Base-by-base conservation (phyloP, 2,329 filamentous ascomycete genomes). In the Fusarium sp. region DNA sequence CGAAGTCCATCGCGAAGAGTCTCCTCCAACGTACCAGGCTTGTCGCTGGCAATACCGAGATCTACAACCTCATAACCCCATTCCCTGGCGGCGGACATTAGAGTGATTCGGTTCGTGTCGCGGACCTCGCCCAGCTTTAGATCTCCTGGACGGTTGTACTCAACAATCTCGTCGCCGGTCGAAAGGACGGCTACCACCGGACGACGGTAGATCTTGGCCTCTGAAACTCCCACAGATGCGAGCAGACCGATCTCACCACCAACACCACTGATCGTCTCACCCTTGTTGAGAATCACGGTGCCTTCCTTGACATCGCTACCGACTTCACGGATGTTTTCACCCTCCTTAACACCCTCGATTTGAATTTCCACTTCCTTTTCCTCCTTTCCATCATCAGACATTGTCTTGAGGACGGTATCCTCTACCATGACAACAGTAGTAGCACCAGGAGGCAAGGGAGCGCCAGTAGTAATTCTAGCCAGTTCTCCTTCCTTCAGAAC, bases 401-500 rank as follows among this genome's bases (percentile, higher is more conserved):
- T 89, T 3, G 88, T 90, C 65, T 88, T 89, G 7, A 99, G 84
- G 1, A 90, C 82, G 0, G 96, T 99, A 76, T 98, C 96, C 81
- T 99, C 96, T 1, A 99, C 96, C 81, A 82, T 98, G 49, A 98
- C 91, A 8, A 99, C 95, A 1, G 95, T 91, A 27, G 93, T 97
- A 3, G 96, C 94, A 1, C 95, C 94, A 0, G 90, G 90, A 2
- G 96, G 96, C 1, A 99, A 83, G 14, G 96, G 95, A 8, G 96
- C 96, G 1, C 96, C 96, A 0, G 96, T 99, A 0, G 96, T 99
- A 73, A 99, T 97, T 49, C 96, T 88, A 1, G 95, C 92, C 56
- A 98, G 91, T 70, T 94, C 87, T 0, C 95, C 94, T 34, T 88
- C 84, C 57, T 90, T 85, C 5, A 98, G 82, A 2, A 88, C 81